Evolutionary conservation across 331 rosid species (phyloP).

Genomic region (Spiraea crenata): DNA sequence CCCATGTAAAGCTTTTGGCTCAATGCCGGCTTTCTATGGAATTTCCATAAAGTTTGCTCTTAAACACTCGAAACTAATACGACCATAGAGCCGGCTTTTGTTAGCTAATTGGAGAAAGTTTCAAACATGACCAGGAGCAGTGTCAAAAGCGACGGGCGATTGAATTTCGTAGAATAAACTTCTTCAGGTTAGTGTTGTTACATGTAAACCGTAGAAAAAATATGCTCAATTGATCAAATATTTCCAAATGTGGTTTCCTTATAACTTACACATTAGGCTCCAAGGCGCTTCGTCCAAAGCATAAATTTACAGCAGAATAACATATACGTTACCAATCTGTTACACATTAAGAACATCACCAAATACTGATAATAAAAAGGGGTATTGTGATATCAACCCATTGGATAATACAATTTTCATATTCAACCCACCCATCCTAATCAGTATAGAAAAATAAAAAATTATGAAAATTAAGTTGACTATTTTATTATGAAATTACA

Average conservation of each 20-base stretch:
- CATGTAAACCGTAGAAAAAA: neutral
- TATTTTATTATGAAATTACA: too few relatives aligned
- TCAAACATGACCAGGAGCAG: neutral
- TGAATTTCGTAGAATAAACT: neutral
- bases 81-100: slow-evolving; percentile 14
- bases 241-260: neutral
- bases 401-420: too few relatives aligned
- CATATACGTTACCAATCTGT: too few relatives aligned
- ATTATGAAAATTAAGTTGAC: too few relatives aligned
- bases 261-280: neutral
- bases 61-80: neutral
- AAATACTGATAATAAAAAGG: too few relatives aligned
- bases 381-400: too few relatives aligned
- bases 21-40: slow-evolving; percentile 42
- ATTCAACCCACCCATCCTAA: too few relatives aligned
- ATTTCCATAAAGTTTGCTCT: slow-evolving; percentile 26
- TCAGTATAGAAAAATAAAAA: too few relatives aligned
- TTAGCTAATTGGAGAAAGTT: neutral
- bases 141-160: neutral
- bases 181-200: neutral
- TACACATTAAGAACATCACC: too few relatives aligned
- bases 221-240: neutral
- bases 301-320: neutral
- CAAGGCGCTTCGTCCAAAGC: neutral
- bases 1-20: slow-evolving; percentile 4